Conservation (phyloP, 768 basidiomycete species). For the Floccularia luteovirens region DNA sequence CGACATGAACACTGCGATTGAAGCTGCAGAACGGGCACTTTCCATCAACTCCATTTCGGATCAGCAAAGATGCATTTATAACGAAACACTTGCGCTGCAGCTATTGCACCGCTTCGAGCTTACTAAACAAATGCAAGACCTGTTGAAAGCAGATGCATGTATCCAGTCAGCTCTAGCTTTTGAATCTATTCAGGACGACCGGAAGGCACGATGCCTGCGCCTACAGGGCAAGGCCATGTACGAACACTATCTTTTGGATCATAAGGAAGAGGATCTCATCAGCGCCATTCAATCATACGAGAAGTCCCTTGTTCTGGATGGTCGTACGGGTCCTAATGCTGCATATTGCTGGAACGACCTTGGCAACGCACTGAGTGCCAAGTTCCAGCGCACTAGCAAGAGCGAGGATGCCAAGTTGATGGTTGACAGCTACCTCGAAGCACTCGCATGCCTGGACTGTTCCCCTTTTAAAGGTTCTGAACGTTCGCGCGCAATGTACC, state of each 20-base stretch:
- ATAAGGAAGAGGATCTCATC: constrained; percentile 3
- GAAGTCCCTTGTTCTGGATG: constrained; percentile 1
- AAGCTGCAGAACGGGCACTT: too few species aligned
- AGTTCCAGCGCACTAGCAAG: constrained; percentile 6
- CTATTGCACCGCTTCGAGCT: too few species aligned
- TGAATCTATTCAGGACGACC: not conserved
- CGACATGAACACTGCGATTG: constrained; percentile 6
- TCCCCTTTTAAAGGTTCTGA: constrained; percentile 2
- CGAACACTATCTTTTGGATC: not conserved
- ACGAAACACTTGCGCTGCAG: too few species aligned
- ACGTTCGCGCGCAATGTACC: constrained; percentile 2
- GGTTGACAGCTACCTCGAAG: constrained; percentile 4
- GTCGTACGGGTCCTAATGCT: not conserved
- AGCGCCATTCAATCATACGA: constrained; percentile 2
- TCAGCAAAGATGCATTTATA: too few species aligned
- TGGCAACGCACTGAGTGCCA: constrained; percentile 2
- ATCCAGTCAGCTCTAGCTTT: constrained; percentile 6
- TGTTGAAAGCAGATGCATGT: constrained; percentile 5
- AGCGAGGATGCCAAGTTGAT: constrained; percentile 4
- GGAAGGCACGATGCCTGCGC: constrained; percentile 1
- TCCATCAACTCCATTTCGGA: too few species aligned
- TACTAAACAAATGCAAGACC: too few species aligned
- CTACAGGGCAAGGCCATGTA: constrained; percentile 6
- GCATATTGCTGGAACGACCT: constrained; percentile 5
- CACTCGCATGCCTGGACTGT: too few species aligned